A percentile compares a stretch with the other conserved stretches of the same genome.
Conservation (phyloP, 371 early-diverging fungal genomes). For the Syncephalastrum racemosum region DNA sequence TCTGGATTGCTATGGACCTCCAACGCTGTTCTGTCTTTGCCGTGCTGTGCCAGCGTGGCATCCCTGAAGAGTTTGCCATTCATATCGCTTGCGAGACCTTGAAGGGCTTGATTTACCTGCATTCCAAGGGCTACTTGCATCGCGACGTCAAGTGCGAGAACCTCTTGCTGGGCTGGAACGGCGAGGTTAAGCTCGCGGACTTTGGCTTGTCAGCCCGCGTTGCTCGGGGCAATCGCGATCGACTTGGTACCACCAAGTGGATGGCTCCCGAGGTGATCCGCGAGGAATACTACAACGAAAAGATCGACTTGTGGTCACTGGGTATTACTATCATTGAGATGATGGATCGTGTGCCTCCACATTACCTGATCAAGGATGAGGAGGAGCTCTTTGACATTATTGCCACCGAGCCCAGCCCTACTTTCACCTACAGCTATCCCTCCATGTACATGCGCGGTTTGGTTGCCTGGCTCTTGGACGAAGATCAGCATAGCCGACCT, state of each 20-base stretch:
- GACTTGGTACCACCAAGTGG: conserved; percentile 98
- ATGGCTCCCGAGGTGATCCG: conserved; percentile 96
- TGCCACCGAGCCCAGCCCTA: conserved; percentile 45
- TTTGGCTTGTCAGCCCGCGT: conserved; percentile 48
- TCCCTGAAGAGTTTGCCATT: conserved; percentile 48
- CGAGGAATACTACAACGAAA: conserved; percentile 80
- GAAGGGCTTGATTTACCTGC: conserved; percentile 89
- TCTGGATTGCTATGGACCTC: conserved; percentile 56
- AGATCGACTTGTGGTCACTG: conserved; percentile 97
- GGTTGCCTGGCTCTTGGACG: conserved; percentile 53
- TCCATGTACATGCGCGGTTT: conserved; percentile 55
- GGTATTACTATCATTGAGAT: conserved; percentile 71
- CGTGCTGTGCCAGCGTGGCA: conserved; percentile 49
- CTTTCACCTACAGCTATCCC: conserved; percentile 51
- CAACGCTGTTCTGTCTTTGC: conserved; percentile 52
- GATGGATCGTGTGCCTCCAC: conserved; percentile 58
- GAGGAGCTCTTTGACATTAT: conserved; percentile 43
- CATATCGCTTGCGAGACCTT: conserved; percentile 44
- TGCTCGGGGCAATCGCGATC: conserved; percentile 63
- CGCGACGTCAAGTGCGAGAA: conserved; percentile 98
- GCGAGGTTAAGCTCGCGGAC: conserved; percentile 88
- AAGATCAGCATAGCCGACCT: conserved; percentile 40
- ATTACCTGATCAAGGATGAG: conserved; percentile 51
- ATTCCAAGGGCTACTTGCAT: conserved; percentile 95
- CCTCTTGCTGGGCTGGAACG: conserved; percentile 89